Evolutionary conservation across 495 filamentous ascomycete species (phyloP), one percentile per base, ranked within the genome.

Genomic region (Bathelium albidoporum): DNA sequence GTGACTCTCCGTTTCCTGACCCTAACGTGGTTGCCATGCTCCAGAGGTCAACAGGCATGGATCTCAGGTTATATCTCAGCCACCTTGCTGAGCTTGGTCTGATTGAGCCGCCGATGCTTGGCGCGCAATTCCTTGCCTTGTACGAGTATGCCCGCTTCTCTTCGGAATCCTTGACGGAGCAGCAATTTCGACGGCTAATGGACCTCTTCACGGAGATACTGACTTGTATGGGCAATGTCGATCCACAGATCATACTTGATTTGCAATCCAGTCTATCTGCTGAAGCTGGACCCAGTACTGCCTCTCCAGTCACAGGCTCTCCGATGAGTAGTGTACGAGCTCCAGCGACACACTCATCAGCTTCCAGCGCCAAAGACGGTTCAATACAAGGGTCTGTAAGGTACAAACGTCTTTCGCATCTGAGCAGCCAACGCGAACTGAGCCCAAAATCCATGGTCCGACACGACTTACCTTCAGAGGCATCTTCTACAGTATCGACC

Each of bases 111-210:
- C 78, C 83, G 1, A 78, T 78, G 28, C 71, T 84, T 0, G 82
- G 80, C 0, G 74, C 75, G 0, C 75, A 82, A 1, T 98, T 98
- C 68, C 73, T 97, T 20, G 70, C 76, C 1, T 74, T 81, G 10
- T 98, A 97, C 73, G 94, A 98, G 76, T 76, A 80, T 36, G 90
- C 92, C 0, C 82, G 94, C 31, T 98, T 95, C 73, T 90, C 87
- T 0, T 75, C 80, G 0, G 71, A 76, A 14, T 76, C 79, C 9
- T 72, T 89, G 5, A 73, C 80, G 14, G 89, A 94, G 68, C 62
- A 72, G 0, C 82, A 90, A 59, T 97, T 98, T 70, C 80, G 88
- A n/a, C 73, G 74, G 3, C 75, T 98, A 61, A 96, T 97, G 92
- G 82, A 83, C 60, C 75, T 89, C n/a, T 96, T 97, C 74, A 85